These are phyloP conservation scores for Saccharomyces hybrid DNA, from an alignment of 1,139 yeast genomes.

Conservation along the genomic window DNA sequence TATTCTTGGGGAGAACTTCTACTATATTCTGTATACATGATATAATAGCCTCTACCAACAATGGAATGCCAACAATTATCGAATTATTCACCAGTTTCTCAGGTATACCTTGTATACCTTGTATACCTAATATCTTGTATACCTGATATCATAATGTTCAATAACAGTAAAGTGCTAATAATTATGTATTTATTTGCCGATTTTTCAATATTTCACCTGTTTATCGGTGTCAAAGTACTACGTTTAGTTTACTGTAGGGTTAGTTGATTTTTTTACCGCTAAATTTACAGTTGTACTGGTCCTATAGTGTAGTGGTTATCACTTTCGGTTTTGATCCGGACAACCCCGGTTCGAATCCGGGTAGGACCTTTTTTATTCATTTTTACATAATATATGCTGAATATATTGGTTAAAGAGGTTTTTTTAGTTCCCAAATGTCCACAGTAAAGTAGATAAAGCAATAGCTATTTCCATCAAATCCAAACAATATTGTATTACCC, in stretches of 20 bases:
- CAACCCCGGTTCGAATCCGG: constrained; percentile 97
- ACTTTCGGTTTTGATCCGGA: constrained; percentile 69
- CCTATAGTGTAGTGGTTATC: constrained; percentile 59
- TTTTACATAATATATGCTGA: neutral
- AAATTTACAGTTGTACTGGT: neutral
- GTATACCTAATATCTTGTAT: no score
- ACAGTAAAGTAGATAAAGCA: neutral
- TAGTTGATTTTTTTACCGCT: no score
- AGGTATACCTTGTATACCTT: no score
- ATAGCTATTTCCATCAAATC: neutral
- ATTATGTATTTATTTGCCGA: no score
- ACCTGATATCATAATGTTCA: no score
- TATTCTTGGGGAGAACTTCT: neutral
- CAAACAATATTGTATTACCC: neutral
- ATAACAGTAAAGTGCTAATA: no score
- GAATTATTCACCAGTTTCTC: no score
- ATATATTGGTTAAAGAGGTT: neutral
- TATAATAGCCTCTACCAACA: neutral
- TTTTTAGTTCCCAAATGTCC: neutral
- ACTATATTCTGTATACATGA: neutral
- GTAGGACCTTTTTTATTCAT: constrained; percentile 54
- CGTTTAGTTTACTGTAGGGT: no score
- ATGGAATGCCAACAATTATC: neutral
- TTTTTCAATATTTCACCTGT: no score
- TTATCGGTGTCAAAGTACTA: no score